Conservation (phyloP, 164 flowering plant genomes). For the Akebia trifoliata region DNA sequence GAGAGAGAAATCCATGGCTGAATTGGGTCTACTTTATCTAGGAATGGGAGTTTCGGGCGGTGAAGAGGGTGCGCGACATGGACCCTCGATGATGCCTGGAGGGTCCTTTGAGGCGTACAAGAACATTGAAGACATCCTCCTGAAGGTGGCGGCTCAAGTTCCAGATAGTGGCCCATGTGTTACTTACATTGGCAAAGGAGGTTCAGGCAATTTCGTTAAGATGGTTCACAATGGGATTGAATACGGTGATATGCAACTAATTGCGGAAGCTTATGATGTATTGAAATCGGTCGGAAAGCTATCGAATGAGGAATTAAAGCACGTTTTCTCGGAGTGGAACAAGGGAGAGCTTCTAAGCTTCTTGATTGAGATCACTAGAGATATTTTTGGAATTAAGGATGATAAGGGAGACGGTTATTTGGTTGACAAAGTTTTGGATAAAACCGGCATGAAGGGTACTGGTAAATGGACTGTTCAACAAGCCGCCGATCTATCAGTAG, state of each 20-base stretch:
- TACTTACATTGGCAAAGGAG: slow-evolving; percentile 69
- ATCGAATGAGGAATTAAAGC: slow-evolving; percentile 48
- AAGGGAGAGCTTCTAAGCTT: slow-evolving; percentile 69
- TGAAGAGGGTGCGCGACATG: slow-evolving; percentile 74
- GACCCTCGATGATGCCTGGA: slow-evolving; percentile 83
- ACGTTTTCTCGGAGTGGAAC: slow-evolving; percentile 67
- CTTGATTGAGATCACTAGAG: slow-evolving; percentile 72
- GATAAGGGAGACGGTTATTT: slow-evolving; percentile 58
- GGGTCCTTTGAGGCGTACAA: slow-evolving; percentile 65
- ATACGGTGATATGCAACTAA: slow-evolving; percentile 77
- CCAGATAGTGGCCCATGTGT: slow-evolving; percentile 76
- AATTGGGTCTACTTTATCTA: slow-evolving; percentile 53
- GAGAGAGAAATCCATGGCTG: slow-evolving; percentile 50
- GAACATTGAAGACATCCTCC: slow-evolving; percentile 57
- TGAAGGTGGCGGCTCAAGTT: slow-evolving; percentile 72
- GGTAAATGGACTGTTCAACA: slow-evolving; percentile 88
- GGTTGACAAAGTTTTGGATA: slow-evolving; percentile 76
- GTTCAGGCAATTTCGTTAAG: slow-evolving; percentile 75
- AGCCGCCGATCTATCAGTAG: slow-evolving; percentile 73
- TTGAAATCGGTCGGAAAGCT: slow-evolving; percentile 60
- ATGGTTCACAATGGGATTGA: slow-evolving; percentile 83
- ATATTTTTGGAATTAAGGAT: slow-evolving; percentile 61
- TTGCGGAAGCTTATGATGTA: slow-evolving; percentile 70
- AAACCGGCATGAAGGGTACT: slow-evolving; percentile 82
- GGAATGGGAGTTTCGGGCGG: slow-evolving; percentile 91